Evolutionary conservation across 75 land plant species (phyloP), one percentile per base, ranked within the genome.

Genomic region (Pinus taeda): DNA sequence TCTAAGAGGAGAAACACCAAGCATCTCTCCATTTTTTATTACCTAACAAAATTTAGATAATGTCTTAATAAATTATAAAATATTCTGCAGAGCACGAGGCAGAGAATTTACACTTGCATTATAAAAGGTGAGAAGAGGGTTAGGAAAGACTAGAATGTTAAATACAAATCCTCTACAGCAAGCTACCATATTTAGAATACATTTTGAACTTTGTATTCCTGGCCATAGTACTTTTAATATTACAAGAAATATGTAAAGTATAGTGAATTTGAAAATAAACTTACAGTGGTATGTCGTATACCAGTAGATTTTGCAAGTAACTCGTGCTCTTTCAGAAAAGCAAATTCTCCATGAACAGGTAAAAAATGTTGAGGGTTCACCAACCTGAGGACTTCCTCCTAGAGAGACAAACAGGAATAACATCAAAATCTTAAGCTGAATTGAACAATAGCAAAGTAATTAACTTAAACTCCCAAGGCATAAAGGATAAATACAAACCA

Each of bases 301-400:
- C 87, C 87, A 60, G 76, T 73, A 37, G 82, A 81, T 76, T 79
- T 85, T 76, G 86, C 87, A 60, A 85, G 87, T 36, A 74, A 71
- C 60, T 85, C 87, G 20, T 85, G 87, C 64, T 85, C 87, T 77
- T 85, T 85, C 21, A 85, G 82, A 66, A 85, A 85, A 61, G 87
- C 85, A 69, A 77, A 84, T 57, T 85, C 87, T 17, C 87, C 87
- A 79, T 85, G 87, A 22, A 85, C 87, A 57, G 87, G 87, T 15
- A 85, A 73, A 70, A 85, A 85, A 76, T 85, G 87, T 56, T 85
- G 87, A 59, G 87, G 87, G 60, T 79, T 83, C 20, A 79, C 86
- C 63, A 85, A 79, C 73, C 86, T 83, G 57, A 85, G 75, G 33
- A 79, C 82, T 80, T 85, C 87, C 78, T 85, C 86, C 87, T 85